Conservation (phyloP, 2,329 filamentous ascomycete species). For the Fusarium coicis region DNA sequence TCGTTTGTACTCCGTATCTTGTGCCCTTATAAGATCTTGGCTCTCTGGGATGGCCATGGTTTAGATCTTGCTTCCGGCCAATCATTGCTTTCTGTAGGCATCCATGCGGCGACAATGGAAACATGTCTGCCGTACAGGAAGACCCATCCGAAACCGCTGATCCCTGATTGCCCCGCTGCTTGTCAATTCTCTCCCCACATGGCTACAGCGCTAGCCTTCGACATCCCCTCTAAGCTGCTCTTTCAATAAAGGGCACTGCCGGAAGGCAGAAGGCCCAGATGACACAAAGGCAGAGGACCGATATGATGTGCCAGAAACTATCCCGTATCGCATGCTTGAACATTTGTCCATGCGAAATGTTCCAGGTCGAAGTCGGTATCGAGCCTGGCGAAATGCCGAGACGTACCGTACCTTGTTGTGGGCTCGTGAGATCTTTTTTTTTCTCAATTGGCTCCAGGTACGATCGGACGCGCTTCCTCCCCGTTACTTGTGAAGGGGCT, state of each 20-base stretch:
- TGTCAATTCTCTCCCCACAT: slow-evolving; percentile 44
- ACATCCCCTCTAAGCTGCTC: slow-evolving; percentile 28
- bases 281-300: slow-evolving; percentile 11
- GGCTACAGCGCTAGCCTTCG: slow-evolving; percentile 31
- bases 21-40: slow-evolving; percentile 29
- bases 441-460: slow-evolving; percentile 40
- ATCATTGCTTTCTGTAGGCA: slow-evolving; percentile 30
- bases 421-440: slow-evolving; percentile 33
- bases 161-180: slow-evolving; percentile 38
- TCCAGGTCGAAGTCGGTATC: background rate
- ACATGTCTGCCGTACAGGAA: slow-evolving; percentile 44
- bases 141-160: slow-evolving; percentile 42
- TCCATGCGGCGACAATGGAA: slow-evolving; percentile 47
- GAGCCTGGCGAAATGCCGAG: slow-evolving; percentile 31
- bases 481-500: slow-evolving; percentile 39
- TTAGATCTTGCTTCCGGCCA: slow-evolving; percentile 32
- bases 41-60: slow-evolving; percentile 30
- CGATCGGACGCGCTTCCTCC: slow-evolving; percentile 39
- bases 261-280: slow-evolving; percentile 9
- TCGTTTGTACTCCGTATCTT: slow-evolving; percentile 27
- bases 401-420: slow-evolving; percentile 24
- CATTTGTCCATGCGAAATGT: background rate
- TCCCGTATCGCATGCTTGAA: slow-evolving; percentile 17
- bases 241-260: slow-evolving; percentile 17
- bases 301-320: background rate